phyloP scores from a whole-genome alignment of 2,329 filamentous ascomycete genomes.

The Sphaceloma murrayae region DNA sequence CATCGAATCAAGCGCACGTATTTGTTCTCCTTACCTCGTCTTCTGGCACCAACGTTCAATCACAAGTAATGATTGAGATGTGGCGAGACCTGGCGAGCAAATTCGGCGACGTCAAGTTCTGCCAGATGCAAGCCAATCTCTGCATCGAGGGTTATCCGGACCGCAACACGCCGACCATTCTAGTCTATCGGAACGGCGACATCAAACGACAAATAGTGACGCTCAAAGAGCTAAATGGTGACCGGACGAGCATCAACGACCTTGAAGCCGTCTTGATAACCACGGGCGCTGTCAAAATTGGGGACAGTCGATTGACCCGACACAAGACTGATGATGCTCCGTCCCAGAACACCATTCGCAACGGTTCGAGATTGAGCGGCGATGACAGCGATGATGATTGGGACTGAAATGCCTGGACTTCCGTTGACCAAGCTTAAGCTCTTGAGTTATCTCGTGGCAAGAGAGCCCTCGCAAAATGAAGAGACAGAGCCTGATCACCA shows the following conservation, averaged over 20 bases:
- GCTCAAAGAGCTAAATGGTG: conserved; percentile 65
- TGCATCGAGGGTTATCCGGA: conserved; percentile 97
- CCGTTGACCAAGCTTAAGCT: too few relatives aligned
- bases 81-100: conserved; percentile 77
- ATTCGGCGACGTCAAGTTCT: conserved; percentile 95
- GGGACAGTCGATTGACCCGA: conserved; percentile 63
- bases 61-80: conserved; percentile 68
- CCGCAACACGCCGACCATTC: conserved; percentile 82
- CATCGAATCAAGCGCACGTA: conserved; percentile 58
- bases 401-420: conserved; percentile 39
- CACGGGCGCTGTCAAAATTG: conserved; percentile 66
- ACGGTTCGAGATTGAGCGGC: conserved; percentile 40
- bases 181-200: conserved; percentile 87
- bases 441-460: too few relatives aligned
- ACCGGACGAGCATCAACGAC: conserved; percentile 59
- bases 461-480: too few relatives aligned
- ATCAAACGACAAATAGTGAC: conserved; percentile 91
- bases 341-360: conserved; percentile 47
- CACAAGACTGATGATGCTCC: conserved; percentile 51
- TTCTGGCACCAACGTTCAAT: conserved; percentile 72
- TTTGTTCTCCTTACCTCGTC: conserved; percentile 76
- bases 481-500: too few relatives aligned
- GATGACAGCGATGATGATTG: conserved; percentile 51
- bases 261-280: conserved; percentile 75
- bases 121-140: conserved; percentile 82